Evolutionary conservation across 306 rosid genomes (phyloP).

Genomic region (Comarum palustre): DNA sequence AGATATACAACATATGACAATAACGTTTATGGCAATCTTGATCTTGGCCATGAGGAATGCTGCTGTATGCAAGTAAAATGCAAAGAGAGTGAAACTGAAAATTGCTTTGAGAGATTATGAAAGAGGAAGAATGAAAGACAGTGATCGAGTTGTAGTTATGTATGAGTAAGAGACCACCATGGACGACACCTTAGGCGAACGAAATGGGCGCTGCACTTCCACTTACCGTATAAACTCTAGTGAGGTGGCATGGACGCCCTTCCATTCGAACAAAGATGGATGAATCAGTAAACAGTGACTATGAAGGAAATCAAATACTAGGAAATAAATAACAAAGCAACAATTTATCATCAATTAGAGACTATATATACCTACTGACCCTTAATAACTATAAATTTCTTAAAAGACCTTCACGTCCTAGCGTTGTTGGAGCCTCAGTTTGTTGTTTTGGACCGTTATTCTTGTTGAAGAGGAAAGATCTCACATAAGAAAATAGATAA

Average conservation of each 20-base stretch:
- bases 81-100: background rate
- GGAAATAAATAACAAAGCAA: too few relatives aligned
- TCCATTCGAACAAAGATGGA: constrained; percentile 17
- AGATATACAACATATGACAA: background rate
- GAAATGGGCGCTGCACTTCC: background rate
- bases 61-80: background rate
- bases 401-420: too few relatives aligned
- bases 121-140: background rate
- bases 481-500: too few relatives aligned
- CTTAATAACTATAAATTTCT: too few relatives aligned
- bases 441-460: too few relatives aligned
- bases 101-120: background rate
- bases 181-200: background rate
- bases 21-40: constrained; percentile 83
- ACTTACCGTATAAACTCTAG: background rate
- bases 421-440: too few relatives aligned
- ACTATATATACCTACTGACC: too few relatives aligned
- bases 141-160: background rate
- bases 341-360: too few relatives aligned
- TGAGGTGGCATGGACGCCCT: constrained; percentile 9
- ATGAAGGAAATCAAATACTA: background rate
- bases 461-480: too few relatives aligned
- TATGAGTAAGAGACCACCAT: background rate
- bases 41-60: constrained; percentile 45
- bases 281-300: constrained; percentile 8